Evolutionary conservation across 371 early-diverging fungal species (phyloP).

Genomic region (Sporodiniella umbellata): DNA sequence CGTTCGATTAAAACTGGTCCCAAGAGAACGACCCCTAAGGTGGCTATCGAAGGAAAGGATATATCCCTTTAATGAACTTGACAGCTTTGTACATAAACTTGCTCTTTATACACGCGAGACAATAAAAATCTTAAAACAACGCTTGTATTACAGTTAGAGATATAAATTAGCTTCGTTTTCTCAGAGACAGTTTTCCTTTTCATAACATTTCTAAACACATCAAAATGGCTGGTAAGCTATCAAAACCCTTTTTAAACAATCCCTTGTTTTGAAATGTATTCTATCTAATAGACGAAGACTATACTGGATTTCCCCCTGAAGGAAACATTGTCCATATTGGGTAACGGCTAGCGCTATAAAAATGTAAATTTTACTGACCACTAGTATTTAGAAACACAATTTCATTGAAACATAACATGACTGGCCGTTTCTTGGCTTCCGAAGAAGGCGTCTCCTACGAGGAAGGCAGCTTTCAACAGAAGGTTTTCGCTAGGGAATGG

Average conservation of each 20-base stretch:
- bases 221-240: neutral
- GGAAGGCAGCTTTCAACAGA: constrained; percentile 53
- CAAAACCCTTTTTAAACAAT: neutral
- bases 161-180: neutral
- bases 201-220: neutral
- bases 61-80: constrained; percentile 18
- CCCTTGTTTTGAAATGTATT: neutral
- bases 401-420: constrained; percentile 53
- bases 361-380: neutral
- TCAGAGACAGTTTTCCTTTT: neutral
- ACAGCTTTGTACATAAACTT: neutral
- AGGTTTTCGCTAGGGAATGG: constrained; percentile 45
- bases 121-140: no score
- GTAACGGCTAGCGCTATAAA: neutral
- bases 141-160: neutral
- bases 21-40: constrained; percentile 32
- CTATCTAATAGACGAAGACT: neutral
- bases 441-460: constrained; percentile 24
- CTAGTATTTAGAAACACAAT: constrained; percentile 1
- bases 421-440: constrained; percentile 52
- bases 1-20: constrained; percentile 38
- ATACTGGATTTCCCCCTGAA: neutral
- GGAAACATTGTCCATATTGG: neutral
- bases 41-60: constrained; percentile 38
- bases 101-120: no score